These are phyloP conservation scores for Canavalia ensiformis DNA, from an alignment of 306 rosid genomes.

Conservation along the genomic window DNA sequence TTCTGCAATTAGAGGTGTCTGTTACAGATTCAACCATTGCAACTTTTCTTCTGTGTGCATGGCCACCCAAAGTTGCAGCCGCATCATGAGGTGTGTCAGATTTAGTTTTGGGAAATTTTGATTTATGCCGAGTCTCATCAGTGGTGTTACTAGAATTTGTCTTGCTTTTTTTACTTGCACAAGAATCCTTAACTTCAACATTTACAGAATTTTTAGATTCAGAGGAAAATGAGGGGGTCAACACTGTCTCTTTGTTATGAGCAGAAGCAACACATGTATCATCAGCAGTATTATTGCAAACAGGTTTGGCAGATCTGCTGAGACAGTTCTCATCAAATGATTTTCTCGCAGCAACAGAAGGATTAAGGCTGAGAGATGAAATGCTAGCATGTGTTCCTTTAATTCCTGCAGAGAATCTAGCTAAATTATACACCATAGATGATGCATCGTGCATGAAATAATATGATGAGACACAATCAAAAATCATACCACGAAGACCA, in stretches of 20 bases:
- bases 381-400: constrained; percentile 46
- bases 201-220: constrained; percentile 48
- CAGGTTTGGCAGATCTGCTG: constrained; percentile 52
- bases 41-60: constrained; percentile 57
- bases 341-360: constrained; percentile 53
- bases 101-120: constrained; percentile 54
- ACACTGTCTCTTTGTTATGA: constrained; percentile 41
- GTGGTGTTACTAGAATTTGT: constrained; percentile 48
- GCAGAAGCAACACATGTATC: constrained; percentile 40
- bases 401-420: constrained; percentile 54
- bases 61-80: constrained; percentile 50
- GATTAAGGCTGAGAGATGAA: constrained; percentile 45
- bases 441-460: constrained; percentile 39
- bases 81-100: constrained; percentile 53
- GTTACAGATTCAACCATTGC: constrained; percentile 50
- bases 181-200: constrained; percentile 48
- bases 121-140: constrained; percentile 52
- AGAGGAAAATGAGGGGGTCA: constrained; percentile 29
- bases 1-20: constrained; percentile 57
- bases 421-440: constrained; percentile 45
- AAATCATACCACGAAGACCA: constrained; percentile 55
- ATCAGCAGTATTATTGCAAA: constrained; percentile 20
- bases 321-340: constrained; percentile 45
- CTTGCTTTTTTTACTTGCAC: constrained; percentile 58
- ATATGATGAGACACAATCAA: constrained; percentile 30